phyloP scores from a whole-genome alignment of 768 basidiomycete genomes.

The Clavaria fumosa region DNA sequence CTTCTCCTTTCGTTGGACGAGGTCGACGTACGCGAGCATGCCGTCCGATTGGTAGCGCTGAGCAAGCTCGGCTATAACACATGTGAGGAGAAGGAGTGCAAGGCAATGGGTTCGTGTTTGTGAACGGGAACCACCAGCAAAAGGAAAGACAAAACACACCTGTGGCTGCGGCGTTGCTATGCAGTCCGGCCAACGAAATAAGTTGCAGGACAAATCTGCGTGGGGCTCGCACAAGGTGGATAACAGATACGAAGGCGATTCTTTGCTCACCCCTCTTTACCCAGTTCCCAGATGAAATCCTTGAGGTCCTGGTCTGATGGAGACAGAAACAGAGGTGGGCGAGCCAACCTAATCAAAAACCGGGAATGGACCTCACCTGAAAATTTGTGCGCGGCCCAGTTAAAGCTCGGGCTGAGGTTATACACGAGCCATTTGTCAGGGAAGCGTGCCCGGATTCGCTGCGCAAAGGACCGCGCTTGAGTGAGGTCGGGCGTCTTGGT shows the following conservation, averaged over 20 bases:
- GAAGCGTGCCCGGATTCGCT: slow-evolving; percentile 52
- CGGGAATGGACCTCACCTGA: slow-evolving; percentile 26
- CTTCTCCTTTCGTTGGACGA: slow-evolving; percentile 78
- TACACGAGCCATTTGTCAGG: slow-evolving; percentile 87
- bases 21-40: slow-evolving; percentile 85
- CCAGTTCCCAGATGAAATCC: slow-evolving; percentile 82
- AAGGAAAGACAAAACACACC: slow-evolving; percentile 26
- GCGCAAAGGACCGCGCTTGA: slow-evolving; percentile 65
- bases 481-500: slow-evolving; percentile 77
- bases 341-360: not conserved
- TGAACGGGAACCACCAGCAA: not conserved
- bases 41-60: slow-evolving; percentile 71
- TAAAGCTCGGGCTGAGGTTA: slow-evolving; percentile 88
- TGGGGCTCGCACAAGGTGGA: slow-evolving; percentile 6
- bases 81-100: slow-evolving; percentile 5
- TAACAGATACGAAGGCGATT: not conserved
- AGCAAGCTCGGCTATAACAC: slow-evolving; percentile 79
- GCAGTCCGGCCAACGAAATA: slow-evolving; percentile 81
- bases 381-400: slow-evolving; percentile 79
- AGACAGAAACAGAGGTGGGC: slow-evolving; percentile 3
- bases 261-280: slow-evolving; percentile 56
- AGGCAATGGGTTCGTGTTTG: not conserved
- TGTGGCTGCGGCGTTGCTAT: slow-evolving; percentile 66
- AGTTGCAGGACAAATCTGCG: slow-evolving; percentile 77
- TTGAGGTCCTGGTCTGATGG: slow-evolving; percentile 52